These are phyloP conservation scores for Mucor saturninus DNA, from an alignment of 371 early-diverging fungal genomes.

Conservation along the genomic window DNA sequence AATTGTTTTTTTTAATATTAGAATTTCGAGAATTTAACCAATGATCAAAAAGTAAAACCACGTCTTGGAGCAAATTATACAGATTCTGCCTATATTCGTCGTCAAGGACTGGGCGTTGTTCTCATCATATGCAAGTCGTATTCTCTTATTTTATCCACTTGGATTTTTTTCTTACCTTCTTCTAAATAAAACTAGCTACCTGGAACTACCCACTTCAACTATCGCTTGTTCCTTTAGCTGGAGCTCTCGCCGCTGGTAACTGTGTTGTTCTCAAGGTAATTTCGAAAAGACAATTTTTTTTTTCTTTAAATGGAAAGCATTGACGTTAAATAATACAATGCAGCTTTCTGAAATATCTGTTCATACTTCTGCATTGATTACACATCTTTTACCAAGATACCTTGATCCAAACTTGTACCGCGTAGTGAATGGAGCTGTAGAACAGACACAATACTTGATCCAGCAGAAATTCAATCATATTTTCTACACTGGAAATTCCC, in stretches of 20 bases:
- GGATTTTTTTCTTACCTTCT: neutral
- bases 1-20: slow-evolving; percentile 12
- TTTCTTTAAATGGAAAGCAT: neutral
- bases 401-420: slow-evolving; percentile 68
- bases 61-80: slow-evolving; percentile 32
- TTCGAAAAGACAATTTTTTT: neutral
- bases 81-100: slow-evolving; percentile 57
- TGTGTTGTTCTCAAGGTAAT: slow-evolving; percentile 70
- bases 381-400: slow-evolving; percentile 70
- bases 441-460: slow-evolving; percentile 77
- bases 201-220: slow-evolving; percentile 53
- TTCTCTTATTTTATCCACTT: neutral
- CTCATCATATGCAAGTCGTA: slow-evolving; percentile 51
- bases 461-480: slow-evolving; percentile 77
- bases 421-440: slow-evolving; percentile 81
- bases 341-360: slow-evolving; percentile 78
- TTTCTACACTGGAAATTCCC: slow-evolving; percentile 84
- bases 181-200: slow-evolving; percentile 23
- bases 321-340: neutral
- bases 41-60: slow-evolving; percentile 49
- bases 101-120: slow-evolving; percentile 79
- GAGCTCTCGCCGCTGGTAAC: slow-evolving; percentile 89
- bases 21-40: slow-evolving; percentile 65
- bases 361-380: slow-evolving; percentile 69
- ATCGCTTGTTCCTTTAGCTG: slow-evolving; percentile 48